Evolutionary conservation across 2,329 filamentous ascomycete species (phyloP), one percentile per base, ranked within the genome.

Genomic region (Geosmithia morbida): DNA sequence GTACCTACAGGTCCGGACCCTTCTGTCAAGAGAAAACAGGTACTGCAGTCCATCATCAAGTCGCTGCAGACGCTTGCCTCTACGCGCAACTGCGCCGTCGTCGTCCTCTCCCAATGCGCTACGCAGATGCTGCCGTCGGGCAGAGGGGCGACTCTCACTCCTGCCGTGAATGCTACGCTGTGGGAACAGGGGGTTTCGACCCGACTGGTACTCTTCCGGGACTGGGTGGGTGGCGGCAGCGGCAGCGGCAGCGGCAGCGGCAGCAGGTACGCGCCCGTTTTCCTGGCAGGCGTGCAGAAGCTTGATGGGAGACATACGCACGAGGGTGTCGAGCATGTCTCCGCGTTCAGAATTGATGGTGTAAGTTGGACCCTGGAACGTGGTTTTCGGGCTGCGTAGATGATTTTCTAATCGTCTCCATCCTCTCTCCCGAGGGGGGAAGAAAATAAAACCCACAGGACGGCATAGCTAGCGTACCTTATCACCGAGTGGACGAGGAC

Each of bases 121-220:
- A 94, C 87, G n/a, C 84, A 81, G 53, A 82, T 94, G 65, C 80
- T 83, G 51, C n/a, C n/a, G n/a, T 70, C 71, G 3, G 81, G 75
- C 52, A 72, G 67, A 53, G 75, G 71, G 53, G 84, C 88, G 14
- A 75, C 82, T 11, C 68, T 97, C 45, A 75, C 82, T 47, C 84
- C 88, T 16, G 79, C 86, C 41, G 72, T 96, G 51, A 83, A 83
- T 48, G 81, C 84, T 14, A 72, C 71, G 18, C 77, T 84, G 41
- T 96, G 89, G 89, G 88, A 95, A 51, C 79, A 78, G 52, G 83
- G 80, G 30, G 69, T 95, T 39, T 77, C 79, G 51, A 85, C 79
- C 41, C 74, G 87, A 47, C 61, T 95, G 51, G 82, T 83, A 20
- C 63, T 95, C 33, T 94, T 92, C 61, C 75, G 84, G 56, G 87